A percentile compares a stretch with the other conserved stretches of the same genome.
Evolutionary conservation across 495 filamentous ascomycete species (phyloP).

Genomic region (Sphaerosporella brunnea): DNA sequence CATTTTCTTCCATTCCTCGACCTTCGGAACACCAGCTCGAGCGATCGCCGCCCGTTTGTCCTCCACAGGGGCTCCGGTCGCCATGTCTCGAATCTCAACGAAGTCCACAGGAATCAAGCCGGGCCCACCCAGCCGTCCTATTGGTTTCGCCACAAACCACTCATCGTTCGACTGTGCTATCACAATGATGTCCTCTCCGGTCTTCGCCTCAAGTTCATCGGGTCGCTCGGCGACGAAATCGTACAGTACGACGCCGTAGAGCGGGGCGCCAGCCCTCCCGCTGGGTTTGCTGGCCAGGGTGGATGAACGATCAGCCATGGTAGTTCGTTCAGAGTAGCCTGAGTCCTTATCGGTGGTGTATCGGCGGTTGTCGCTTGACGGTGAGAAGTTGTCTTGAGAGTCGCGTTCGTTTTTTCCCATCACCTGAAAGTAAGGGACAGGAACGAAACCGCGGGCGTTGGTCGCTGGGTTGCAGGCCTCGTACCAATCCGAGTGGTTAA

Average conservation of each 20-base stretch:
- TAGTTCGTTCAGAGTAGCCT: conserved; percentile 52
- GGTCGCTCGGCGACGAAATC: conserved; percentile 91
- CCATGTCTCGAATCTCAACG: conserved; percentile 91
- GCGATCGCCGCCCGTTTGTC: conserved; percentile 77
- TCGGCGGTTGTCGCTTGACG: no score
- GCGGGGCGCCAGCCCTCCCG: conserved; percentile 55
- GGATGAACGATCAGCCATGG: conserved; percentile 20
- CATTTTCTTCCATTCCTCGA: conserved; percentile 99
- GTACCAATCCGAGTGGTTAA: conserved; percentile 92
- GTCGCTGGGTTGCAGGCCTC: conserved; percentile 94
- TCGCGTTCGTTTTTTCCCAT: conserved; percentile 81
- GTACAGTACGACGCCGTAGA: conserved; percentile 92
- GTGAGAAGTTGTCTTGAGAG: conserved; percentile 51
- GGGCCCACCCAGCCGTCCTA: conserved; percentile 80
- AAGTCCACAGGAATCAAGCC: conserved; percentile 94
- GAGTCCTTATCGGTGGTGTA: conserved; percentile 50
- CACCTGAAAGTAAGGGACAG: conserved; percentile 79
- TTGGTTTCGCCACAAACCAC: conserved; percentile 98
- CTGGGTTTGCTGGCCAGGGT: background rate
- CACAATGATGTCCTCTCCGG: conserved; percentile 90
- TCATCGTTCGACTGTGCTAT: conserved; percentile 99
- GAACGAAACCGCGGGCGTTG: conserved; percentile 75
- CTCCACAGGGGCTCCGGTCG: conserved; percentile 58
- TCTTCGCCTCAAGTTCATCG: conserved; percentile 87
- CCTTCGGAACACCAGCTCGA: conserved; percentile 82